Evolutionary conservation across 2,329 filamentous ascomycete species (phyloP), one percentile per base, ranked within the genome.

Genomic region (Ambrosiella cleistominuta): DNA sequence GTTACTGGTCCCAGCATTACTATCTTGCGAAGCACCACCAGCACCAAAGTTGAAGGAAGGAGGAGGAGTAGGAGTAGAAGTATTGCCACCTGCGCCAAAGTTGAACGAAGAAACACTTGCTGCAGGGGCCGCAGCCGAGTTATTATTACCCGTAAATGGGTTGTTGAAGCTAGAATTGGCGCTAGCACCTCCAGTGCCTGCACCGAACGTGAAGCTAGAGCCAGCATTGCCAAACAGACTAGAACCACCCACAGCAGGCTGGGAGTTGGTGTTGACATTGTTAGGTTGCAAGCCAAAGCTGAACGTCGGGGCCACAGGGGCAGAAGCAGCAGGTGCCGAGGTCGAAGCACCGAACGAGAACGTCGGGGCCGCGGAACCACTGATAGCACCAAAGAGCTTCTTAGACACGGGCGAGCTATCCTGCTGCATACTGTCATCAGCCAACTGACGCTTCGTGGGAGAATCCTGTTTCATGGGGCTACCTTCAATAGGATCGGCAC

Each of bases 401-500:
- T 67, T 66, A 7, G 59, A 49, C 8, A 61, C 50, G 11, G 61
- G 58, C 13, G 60, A 55, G 54, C 58, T 59, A 19, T 63, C 60
- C 35, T 60, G 58, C n/a, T 57, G 49, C 45, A 61, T 61, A 35
- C 52, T 54, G 42, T 61, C 60, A 4, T 57, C 53, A 2, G 15
- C 54, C 7, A 56, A 19, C 37, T 47, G 36, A 57, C 52, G 57
- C 49, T 57, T 62, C 38, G 40, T 57, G 50, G 56, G 60, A 7
- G 60, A 61, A 57, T 73, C 70, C 59, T 75, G 70, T 62, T 74
- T 73, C 64, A 75, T 71, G 13, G 69, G 70, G 56, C 71, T 72
- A 38, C 70, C 70, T 54, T 67, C 69, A 63, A 76, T 69, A 17
- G 59, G 59, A 36, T 69, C 66, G 7, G 67, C 63, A 12, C 67